A percentile compares a stretch with the other conserved stretches of the same genome.
phyloP scores from a whole-genome alignment of 2,329 filamentous ascomycete species.

The Cercospora nicotianae region DNA sequence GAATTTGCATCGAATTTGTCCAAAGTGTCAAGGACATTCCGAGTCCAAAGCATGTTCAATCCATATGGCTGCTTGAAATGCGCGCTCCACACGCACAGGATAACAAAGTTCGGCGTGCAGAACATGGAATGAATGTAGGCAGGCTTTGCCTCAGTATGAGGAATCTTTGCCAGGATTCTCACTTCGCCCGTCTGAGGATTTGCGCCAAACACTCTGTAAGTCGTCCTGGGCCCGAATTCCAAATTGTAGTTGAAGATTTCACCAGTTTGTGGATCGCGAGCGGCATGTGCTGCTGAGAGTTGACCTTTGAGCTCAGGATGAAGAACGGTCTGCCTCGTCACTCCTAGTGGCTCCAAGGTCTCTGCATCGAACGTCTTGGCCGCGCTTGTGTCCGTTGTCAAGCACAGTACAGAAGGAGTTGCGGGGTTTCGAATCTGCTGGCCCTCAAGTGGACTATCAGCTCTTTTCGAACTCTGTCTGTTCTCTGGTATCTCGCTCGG shows the following conservation, averaged over 20 bases:
- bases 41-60: slow-evolving; percentile 60
- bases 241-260: slow-evolving; percentile 83
- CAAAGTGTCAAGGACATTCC: slow-evolving; percentile 69
- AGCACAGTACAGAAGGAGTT: slow-evolving; percentile 41
- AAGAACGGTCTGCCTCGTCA: slow-evolving; percentile 60
- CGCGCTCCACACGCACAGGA: slow-evolving; percentile 71
- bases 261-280: slow-evolving; percentile 69
- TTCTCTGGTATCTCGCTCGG: slow-evolving; percentile 6
- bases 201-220: slow-evolving; percentile 69
- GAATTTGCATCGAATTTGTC: slow-evolving; percentile 59
- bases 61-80: slow-evolving; percentile 58
- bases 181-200: slow-evolving; percentile 64
- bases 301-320: slow-evolving; percentile 69
- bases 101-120: slow-evolving; percentile 67
- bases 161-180: slow-evolving; percentile 68
- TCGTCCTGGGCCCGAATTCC: slow-evolving; percentile 56
- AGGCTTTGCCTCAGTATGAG: slow-evolving; percentile 50
- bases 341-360: slow-evolving; percentile 70
- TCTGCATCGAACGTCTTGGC: slow-evolving; percentile 64
- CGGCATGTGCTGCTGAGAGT: slow-evolving; percentile 69
- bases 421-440: not conserved
- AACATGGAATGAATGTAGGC: slow-evolving; percentile 86
- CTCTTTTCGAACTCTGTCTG: not conserved
- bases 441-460: slow-evolving; percentile 22
- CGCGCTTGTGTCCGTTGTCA: slow-evolving; percentile 64